Percentiles rank a stretch among this genome's conserved stretches.
phyloP scores from a whole-genome alignment of 1,284 basidiomycete genomes.

The Coniophora puteana region DNA sequence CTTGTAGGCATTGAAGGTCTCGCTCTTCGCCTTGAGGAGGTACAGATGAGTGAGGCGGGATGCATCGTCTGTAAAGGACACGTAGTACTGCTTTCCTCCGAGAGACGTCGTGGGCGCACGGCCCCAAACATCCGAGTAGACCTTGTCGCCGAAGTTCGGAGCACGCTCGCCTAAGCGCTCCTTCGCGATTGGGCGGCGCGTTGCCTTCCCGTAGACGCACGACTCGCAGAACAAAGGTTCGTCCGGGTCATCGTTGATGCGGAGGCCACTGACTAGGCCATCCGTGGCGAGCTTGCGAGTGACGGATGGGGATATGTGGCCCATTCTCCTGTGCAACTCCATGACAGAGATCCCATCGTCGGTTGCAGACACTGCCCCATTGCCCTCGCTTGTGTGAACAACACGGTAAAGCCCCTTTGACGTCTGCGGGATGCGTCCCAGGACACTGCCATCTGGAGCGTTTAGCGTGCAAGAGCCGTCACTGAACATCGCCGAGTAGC shows the following conservation, averaged over 20 bases:
- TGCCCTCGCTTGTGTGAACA: not conserved
- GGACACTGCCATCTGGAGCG: constrained; percentile 7
- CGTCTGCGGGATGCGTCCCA: not conserved
- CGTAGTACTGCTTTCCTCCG: constrained; percentile 1
- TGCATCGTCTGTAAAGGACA: constrained; percentile 4
- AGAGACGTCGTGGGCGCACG: not conserved
- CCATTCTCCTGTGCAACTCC: constrained; percentile 2
- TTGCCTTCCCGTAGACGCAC: not conserved
- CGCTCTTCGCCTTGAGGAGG: constrained; percentile 17
- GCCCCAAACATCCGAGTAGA: not conserved
- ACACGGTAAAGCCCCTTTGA: not conserved
- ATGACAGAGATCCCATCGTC: constrained; percentile 12
- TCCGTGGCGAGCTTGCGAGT: constrained; percentile 2
- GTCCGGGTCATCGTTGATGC: not conserved
- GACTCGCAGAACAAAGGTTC: not conserved
- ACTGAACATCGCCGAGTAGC: constrained; percentile 24
- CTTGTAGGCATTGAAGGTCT: constrained; percentile 15
- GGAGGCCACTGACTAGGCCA: not conserved
- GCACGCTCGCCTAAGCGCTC: not conserved
- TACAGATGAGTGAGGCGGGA: constrained; percentile 10
- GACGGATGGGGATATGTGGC: not conserved
- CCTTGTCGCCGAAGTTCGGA: not conserved
- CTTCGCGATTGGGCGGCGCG: not conserved
- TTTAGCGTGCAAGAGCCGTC: constrained; percentile 24
- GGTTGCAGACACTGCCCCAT: too few species aligned